phyloP scores from a whole-genome alignment of 176 grass and related monocot genomes.

The Bothriochloa decipiens region DNA sequence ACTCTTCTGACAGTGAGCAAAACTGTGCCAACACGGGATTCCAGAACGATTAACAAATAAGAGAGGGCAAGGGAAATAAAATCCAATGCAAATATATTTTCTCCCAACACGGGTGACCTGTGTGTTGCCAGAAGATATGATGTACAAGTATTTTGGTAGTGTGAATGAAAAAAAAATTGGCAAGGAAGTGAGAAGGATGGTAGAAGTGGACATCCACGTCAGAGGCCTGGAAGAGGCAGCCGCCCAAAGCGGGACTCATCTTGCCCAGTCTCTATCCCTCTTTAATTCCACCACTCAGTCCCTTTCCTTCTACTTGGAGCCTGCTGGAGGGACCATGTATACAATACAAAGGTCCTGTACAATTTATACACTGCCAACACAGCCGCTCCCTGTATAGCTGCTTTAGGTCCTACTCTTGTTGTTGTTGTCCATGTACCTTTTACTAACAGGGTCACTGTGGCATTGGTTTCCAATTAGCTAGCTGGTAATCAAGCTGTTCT shows the following conservation, averaged over 20 bases:
- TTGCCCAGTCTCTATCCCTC: slow-evolving; percentile 45
- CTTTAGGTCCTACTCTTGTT: slow-evolving; percentile 22
- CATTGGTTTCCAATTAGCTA: not conserved
- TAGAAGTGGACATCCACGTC: slow-evolving; percentile 31
- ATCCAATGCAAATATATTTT: not conserved
- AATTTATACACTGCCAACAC: slow-evolving; percentile 13
- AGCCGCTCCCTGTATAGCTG: not conserved
- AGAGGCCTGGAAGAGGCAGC: slow-evolving; percentile 24
- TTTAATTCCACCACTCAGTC: slow-evolving; percentile 33
- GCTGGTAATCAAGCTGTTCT: not conserved
- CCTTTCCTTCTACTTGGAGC: slow-evolving; percentile 27
- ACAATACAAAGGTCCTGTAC: not conserved
- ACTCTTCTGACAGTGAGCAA: slow-evolving; percentile 26
- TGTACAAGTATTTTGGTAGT: not conserved
- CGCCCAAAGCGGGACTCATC: slow-evolving; percentile 49
- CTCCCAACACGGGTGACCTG: no score
- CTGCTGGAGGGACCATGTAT: not conserved
- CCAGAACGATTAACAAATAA: not conserved
- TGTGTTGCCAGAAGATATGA: not conserved
- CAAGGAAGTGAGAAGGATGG: not conserved
- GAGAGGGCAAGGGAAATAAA: not conserved
- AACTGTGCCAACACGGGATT: not conserved
- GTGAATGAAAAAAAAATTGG: not conserved
- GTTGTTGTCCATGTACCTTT: slow-evolving; percentile 24
- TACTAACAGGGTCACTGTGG: slow-evolving; percentile 16